phyloP scores from a whole-genome alignment of 441 rosid species.

The Flueggea neowawraea region DNA sequence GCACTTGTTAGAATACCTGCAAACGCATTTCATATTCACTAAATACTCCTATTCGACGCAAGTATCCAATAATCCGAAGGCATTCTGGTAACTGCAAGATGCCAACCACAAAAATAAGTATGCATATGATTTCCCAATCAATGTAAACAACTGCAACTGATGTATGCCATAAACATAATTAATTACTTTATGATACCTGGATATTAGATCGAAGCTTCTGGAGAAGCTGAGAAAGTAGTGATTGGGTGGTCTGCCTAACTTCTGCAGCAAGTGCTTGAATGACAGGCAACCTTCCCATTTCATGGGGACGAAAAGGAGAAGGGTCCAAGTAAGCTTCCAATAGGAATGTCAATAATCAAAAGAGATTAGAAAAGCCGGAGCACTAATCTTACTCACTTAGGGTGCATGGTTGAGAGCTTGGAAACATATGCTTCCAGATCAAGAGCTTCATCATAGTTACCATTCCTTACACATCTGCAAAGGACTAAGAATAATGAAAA shows the following conservation, averaged over 20 bases:
- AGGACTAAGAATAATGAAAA: constrained; percentile 9
- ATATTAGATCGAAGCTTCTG: constrained; percentile 88
- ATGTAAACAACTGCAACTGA: constrained; percentile 6
- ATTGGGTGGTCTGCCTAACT: constrained; percentile 90
- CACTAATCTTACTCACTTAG: constrained; percentile 65
- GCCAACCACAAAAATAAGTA: constrained; percentile 15
- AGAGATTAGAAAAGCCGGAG: constrained; percentile 6
- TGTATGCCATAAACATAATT: constrained; percentile 9
- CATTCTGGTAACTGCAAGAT: constrained; percentile 81
- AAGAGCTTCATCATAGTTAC: constrained; percentile 95
- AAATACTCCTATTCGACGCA: constrained; percentile 88
- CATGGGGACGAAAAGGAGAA: constrained; percentile 7
- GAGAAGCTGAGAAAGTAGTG: constrained; percentile 94
- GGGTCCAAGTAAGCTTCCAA: constrained; percentile 13
- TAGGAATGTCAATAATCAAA: constrained; percentile 18
- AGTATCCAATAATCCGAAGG: constrained; percentile 89
- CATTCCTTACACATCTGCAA: constrained; percentile 89
- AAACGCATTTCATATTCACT: constrained; percentile 91
- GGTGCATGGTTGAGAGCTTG: constrained; percentile 92
- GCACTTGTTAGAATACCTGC: constrained; percentile 44
- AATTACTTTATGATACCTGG: constrained; percentile 47
- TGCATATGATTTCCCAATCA: constrained; percentile 7
- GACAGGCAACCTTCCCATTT: constrained; percentile 60
- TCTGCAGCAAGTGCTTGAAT: constrained; percentile 89
- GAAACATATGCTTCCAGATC: constrained; percentile 90